Evolutionary conservation across 2,329 filamentous ascomycete genomes (phyloP).

Genomic region (Coniochaeta sp.): DNA sequence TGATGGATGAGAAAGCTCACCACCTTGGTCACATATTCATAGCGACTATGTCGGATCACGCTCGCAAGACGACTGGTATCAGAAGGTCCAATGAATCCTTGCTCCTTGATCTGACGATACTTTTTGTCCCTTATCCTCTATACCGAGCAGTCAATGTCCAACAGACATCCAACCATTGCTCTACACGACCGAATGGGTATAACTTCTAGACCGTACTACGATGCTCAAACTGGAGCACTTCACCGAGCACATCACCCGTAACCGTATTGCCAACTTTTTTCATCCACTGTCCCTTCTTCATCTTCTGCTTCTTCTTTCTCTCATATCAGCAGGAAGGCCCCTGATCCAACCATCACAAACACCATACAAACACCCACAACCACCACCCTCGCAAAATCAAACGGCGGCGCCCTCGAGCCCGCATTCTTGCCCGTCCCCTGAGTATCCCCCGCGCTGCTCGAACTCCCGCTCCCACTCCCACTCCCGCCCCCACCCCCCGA

Average conservation of each 20-base stretch:
- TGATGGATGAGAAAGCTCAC: too few species aligned
- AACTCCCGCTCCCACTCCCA: not conserved
- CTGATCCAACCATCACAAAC: conserved; percentile 24
- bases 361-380: conserved; percentile 20
- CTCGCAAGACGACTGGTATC: not conserved
- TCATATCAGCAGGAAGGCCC: conserved; percentile 18
- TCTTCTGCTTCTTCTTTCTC: not conserved
- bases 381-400: not conserved
- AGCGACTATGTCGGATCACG: too few species aligned
- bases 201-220: not conserved
- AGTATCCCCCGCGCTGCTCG: not conserved
- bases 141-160: not conserved
- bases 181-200: not conserved
- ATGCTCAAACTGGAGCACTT: not conserved
- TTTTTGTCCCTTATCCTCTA: not conserved
- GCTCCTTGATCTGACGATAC: not conserved
- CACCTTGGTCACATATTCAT: too few species aligned
- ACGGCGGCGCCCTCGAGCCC: not conserved
- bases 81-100: too few species aligned
- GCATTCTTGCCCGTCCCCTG: not conserved
- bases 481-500: not conserved
- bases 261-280: not conserved
- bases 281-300: not conserved
- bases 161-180: not conserved
- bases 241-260: too few species aligned